A percentile compares a stretch with the other conserved stretches of the same genome.
phyloP scores from a whole-genome alignment of 148 eudicot species.

The Rheum nobile region DNA sequence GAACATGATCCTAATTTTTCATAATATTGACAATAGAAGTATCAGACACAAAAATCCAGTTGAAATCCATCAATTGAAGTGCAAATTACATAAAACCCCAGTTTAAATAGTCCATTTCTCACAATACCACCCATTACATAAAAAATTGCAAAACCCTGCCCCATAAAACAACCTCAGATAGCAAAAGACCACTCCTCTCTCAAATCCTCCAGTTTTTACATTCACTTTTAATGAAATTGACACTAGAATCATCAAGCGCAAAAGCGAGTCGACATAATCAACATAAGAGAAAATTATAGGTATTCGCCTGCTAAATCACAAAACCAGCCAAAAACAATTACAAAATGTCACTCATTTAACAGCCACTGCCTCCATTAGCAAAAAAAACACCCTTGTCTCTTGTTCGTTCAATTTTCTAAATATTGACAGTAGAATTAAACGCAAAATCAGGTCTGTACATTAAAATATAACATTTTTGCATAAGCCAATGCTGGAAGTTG shows the following conservation, averaged over 20 bases:
- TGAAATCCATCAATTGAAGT: not conserved
- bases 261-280: not conserved
- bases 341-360: not conserved
- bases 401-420: not conserved
- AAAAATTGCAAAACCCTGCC: not conserved
- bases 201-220: too few species aligned
- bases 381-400: not conserved
- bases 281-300: not conserved
- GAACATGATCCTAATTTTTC: not conserved
- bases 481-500: not conserved
- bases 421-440: not conserved
- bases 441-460: not conserved
- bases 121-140: too few species aligned
- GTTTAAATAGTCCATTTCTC: too few species aligned
- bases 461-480: not conserved
- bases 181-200: too few species aligned
- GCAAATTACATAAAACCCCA: too few species aligned
- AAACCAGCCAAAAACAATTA: not conserved
- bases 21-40: not conserved
- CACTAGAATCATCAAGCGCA: too few species aligned
- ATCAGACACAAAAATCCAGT: not conserved
- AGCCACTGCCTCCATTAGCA: not conserved
- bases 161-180: not conserved
- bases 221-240: too few species aligned
- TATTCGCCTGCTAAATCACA: too few species aligned